Percentiles rank a stretch among this genome's conserved stretches.
Evolutionary conservation across 1,284 basidiomycete genomes (phyloP).

Genomic region (Polyporus tsugae): DNA sequence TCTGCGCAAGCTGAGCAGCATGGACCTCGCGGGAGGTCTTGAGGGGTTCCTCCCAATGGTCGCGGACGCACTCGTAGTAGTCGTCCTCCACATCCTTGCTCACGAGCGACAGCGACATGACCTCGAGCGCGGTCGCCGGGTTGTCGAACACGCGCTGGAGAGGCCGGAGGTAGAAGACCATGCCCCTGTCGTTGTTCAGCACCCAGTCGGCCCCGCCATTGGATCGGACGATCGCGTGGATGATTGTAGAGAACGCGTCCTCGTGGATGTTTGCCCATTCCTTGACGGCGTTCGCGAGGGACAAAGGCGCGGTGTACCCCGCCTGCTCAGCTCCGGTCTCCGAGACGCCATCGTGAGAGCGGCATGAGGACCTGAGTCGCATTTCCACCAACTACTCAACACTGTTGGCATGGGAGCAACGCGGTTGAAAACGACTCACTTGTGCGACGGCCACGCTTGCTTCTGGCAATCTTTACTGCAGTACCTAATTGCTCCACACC

Average conservation of each 20-base stretch:
- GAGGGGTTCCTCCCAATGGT: neutral
- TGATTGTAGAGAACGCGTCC: constrained; percentile 10
- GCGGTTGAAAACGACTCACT: neutral
- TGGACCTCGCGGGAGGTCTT: neutral
- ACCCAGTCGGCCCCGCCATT: neutral
- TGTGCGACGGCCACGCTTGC: constrained; percentile 11
- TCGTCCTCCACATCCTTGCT: neutral
- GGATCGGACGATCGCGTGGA: neutral
- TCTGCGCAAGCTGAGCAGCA: neutral
- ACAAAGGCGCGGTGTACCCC: constrained; percentile 4
- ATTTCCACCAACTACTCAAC: neutral
- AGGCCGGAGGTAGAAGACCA: neutral
- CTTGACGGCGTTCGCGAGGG: constrained; percentile 12
- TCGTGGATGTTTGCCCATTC: constrained; percentile 8
- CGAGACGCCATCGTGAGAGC: neutral
- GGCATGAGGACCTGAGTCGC: neutral
- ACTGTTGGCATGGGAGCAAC: neutral
- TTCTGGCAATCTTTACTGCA: constrained; percentile 17
- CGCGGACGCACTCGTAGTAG: neutral
- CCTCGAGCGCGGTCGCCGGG: constrained; percentile 6
- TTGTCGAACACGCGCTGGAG: neutral
- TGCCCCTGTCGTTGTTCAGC: neutral
- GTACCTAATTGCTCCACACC: constrained; percentile 7
- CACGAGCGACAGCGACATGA: neutral
- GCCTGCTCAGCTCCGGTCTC: constrained; percentile 2